Evolutionary conservation across 495 filamentous ascomycete species (phyloP), one percentile per base, ranked within the genome.

Genomic region (Xylaria sp.): DNA sequence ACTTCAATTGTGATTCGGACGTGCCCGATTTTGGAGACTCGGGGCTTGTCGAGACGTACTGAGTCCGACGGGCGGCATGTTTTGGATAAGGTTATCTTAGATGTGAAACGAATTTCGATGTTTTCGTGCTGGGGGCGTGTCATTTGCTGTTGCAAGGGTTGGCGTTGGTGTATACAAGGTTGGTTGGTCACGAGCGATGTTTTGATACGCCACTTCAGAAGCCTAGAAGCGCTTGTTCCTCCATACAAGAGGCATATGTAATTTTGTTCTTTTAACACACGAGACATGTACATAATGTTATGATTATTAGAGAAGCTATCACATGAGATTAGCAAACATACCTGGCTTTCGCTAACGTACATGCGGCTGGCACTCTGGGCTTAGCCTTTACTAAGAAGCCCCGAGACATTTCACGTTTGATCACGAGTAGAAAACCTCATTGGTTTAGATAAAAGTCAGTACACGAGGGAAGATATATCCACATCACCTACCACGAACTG

Each of bases 1-100:
- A 83, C 21, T 99, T 95, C 77, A 90, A 90, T 72, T 98, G 97
- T 82, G 86, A 88, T 8, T 72, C 82, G 66, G 80, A 80, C 31
- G 83, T 97, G 8, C 93, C 94, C 8, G 89, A 88, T 79, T 98
- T 94, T 82, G 83, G 82, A 8, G 83, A 80, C 11, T 75, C 91
- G 67, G 77, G 71, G 2, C 75, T 79, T 12, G 70, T 61, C 41
- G 77, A 79, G 66, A 74, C 68, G 0, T 77, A 57, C 40, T 79
- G 48, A 75, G 48, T 12, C 31, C 24, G 29, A 37, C 8, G 55
- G 26, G 12, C 41, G 29, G 29, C n/a, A 50, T 69, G 11, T 46
- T 24, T 59, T 9, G 41, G 44, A 21, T 26, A 26, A 29, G 17
- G 7, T 43, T 0, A 37, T 14, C 48, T 40, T 33, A 21, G 9